Evolutionary conservation across 2,329 filamentous ascomycete species (phyloP).

Genomic region (Nemania serpens): DNA sequence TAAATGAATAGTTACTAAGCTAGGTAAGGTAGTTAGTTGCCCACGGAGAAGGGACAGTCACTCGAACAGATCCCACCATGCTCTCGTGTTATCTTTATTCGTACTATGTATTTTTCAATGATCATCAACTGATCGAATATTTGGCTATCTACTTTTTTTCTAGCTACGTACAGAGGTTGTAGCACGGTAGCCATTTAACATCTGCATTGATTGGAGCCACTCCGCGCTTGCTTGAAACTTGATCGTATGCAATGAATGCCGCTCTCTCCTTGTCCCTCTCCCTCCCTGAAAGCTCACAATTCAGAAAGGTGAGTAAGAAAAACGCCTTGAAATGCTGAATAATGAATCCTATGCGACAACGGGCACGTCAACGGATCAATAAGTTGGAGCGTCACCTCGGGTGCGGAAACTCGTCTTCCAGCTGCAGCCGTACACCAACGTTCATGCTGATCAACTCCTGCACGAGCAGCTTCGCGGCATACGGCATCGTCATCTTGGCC

Average conservation of each 20-base stretch:
- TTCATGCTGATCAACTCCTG: conserved; percentile 99
- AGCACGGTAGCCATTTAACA: not conserved
- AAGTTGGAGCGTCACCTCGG: conserved; percentile 42
- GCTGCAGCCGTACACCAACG: conserved; percentile 86
- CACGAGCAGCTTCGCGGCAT: conserved; percentile 93
- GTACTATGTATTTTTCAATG: too few relatives aligned
- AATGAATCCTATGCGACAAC: not conserved
- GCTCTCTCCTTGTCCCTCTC: too few relatives aligned
- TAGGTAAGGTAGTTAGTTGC: too few relatives aligned
- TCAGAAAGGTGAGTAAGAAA: not conserved
- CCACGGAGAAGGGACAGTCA: too few relatives aligned
- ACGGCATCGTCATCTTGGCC: conserved; percentile 93
- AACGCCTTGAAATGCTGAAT: conserved; percentile 35
- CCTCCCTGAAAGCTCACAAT: too few relatives aligned
- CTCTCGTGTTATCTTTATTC: too few relatives aligned
- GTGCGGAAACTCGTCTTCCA: conserved; percentile 91
- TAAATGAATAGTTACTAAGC: too few relatives aligned
- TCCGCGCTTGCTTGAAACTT: conserved; percentile 16
- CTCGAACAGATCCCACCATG: too few relatives aligned
- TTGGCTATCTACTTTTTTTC: not conserved
- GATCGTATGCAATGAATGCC: too few relatives aligned
- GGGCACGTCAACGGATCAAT: too few relatives aligned
- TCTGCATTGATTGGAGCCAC: conserved; percentile 7
- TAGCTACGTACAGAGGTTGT: not conserved
- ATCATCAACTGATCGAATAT: not conserved